Evolutionary conservation across 257 asterid genomes (phyloP).

Genomic region (Ocimum tenuiflorum): DNA sequence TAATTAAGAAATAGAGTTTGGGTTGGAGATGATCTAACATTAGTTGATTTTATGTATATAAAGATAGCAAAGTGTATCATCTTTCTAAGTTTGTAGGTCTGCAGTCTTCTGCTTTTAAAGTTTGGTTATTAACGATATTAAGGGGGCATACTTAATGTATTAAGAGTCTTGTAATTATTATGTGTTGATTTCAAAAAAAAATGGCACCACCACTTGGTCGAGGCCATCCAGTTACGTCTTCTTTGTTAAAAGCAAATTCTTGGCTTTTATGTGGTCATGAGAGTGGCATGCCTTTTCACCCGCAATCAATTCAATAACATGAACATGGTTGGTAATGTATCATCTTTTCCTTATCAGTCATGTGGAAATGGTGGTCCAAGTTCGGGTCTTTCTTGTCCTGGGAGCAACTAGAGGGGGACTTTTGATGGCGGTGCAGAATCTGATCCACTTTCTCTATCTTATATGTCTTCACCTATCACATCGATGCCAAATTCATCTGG

Average conservation of each 20-base stretch:
- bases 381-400: slow-evolving; percentile 53
- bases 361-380: slow-evolving; percentile 55
- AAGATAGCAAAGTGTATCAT: neutral
- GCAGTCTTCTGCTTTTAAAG: no score
- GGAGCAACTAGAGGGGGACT: slow-evolving; percentile 45
- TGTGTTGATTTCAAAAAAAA: slow-evolving; percentile 19
- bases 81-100: neutral
- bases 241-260: slow-evolving; percentile 59
- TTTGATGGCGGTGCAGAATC: slow-evolving; percentile 60
- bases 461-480: slow-evolving; percentile 32
- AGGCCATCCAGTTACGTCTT: slow-evolving; percentile 47
- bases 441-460: slow-evolving; percentile 55
- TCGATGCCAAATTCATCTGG: slow-evolving; percentile 41
- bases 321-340: slow-evolving; percentile 64
- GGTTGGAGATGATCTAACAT: no score
- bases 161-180: no score
- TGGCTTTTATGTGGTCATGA: slow-evolving; percentile 65
- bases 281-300: slow-evolving; percentile 54
- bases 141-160: no score
- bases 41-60: neutral
- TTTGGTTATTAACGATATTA: no score
- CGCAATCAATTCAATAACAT: slow-evolving; percentile 53
- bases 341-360: slow-evolving; percentile 63
- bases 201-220: slow-evolving; percentile 75
- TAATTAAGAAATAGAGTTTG: no score